Evolutionary conservation across 2,329 filamentous ascomycete species (phyloP), one percentile per base, ranked within the genome.

Genomic region (Xylogone sp.): DNA sequence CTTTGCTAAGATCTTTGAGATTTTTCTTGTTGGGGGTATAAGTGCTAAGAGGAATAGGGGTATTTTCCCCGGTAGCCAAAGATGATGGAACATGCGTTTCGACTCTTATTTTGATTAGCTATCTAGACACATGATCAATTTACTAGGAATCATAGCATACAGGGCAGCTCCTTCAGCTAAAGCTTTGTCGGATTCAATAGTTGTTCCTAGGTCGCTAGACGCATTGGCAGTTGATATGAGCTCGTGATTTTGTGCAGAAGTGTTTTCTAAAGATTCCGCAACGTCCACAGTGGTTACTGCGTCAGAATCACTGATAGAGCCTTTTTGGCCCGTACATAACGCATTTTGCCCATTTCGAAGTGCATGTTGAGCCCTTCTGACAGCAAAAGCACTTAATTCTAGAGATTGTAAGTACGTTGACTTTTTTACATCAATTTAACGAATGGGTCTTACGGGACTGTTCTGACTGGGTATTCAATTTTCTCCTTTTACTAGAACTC

Each of bases 1-100:
- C 76, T 43, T 71, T 66, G 3, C 65, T 39, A 20, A 71, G 43
- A 29, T 72, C 20, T 57, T 62, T 45, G 68, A 71, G 64, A 44
- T 77, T 82, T 42, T 69, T 68, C 52, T 75, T 74, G 20, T 60
- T 71, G 2, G 73, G 69, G 20, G 65, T 71, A 48, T 79, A 78
- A 0, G 77, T 61, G 45, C 62, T 65, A 5, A 67, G 75, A 0
- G 75, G 75, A 49, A 76, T 70, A 19, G 71, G 69, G 54, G 59
- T 5, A 47, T 50, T 45, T 13, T 53, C 46, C 12, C 50, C n/a
- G 58, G 54, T 24, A 10, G 55, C 31, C 51, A 64, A 54, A 48
- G 56, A 50, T 20, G 56, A 55, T 45, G 53, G 55, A 7, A 39
- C 56, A 54, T 55, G 55, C 59, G 64, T 60, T 54, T 59, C 56